These are phyloP conservation scores for Agrocybe praecox DNA, from an alignment of 768 basidiomycete genomes.

Conservation along the genomic window DNA sequence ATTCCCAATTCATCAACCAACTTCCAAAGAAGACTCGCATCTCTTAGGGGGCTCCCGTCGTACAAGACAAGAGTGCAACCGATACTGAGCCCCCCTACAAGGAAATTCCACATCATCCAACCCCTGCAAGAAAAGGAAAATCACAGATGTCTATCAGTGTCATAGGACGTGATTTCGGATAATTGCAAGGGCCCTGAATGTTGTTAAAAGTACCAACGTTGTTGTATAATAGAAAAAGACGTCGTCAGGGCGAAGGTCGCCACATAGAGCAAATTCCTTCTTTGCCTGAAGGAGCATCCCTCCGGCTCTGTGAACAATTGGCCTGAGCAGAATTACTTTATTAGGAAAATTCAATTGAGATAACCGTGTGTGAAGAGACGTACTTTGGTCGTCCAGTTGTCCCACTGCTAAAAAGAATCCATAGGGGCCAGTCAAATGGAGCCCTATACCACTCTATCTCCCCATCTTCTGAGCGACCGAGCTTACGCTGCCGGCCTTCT, in stretches of 20 bases:
- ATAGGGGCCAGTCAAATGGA: slow-evolving; percentile 77
- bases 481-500: slow-evolving; percentile 43
- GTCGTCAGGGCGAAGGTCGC: slow-evolving; percentile 64
- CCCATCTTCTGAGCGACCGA: slow-evolving; percentile 52
- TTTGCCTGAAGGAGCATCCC: slow-evolving; percentile 77
- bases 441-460: slow-evolving; percentile 67
- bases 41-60: slow-evolving; percentile 78
- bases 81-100: slow-evolving; percentile 62
- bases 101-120: slow-evolving; percentile 95
- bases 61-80: slow-evolving; percentile 78
- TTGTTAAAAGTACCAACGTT: slow-evolving; percentile 53
- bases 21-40: slow-evolving; percentile 67
- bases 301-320: slow-evolving; percentile 78
- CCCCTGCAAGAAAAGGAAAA: slow-evolving; percentile 45
- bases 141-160: slow-evolving; percentile 13
- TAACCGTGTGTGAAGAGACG: slow-evolving; percentile 17
- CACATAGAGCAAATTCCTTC: slow-evolving; percentile 73
- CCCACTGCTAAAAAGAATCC: slow-evolving; percentile 86
- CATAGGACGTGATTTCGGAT: slow-evolving; percentile 4
- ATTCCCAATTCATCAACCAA: slow-evolving; percentile 70
- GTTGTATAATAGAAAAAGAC: slow-evolving; percentile 86
- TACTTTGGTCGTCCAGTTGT: slow-evolving; percentile 79
- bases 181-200: background rate
- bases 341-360: slow-evolving; percentile 5
- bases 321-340: slow-evolving; percentile 39